Percentiles rank a stretch among this genome's conserved stretches.
Evolutionary conservation across 1,284 basidiomycete genomes (phyloP).

Genomic region (Cutaneotrichosporon dermatis): DNA sequence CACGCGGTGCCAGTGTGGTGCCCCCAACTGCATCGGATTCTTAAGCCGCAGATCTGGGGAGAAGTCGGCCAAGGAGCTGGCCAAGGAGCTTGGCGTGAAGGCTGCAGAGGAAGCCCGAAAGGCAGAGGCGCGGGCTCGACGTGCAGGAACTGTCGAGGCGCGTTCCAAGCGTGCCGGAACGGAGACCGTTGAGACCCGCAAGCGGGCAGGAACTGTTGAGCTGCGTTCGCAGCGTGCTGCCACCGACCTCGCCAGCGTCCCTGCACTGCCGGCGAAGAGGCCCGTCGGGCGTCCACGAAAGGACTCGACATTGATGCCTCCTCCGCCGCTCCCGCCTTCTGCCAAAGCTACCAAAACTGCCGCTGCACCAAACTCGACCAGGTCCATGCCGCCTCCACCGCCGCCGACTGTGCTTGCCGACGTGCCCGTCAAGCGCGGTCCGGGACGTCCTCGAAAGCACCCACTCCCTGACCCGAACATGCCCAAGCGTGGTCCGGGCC

Average conservation of each 20-base stretch:
- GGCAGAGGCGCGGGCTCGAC: background rate
- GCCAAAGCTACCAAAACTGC: background rate
- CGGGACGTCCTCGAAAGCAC: conserved; percentile 16
- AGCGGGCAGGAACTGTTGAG: too few species aligned
- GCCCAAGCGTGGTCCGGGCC: conserved; percentile 2
- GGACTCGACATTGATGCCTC: background rate
- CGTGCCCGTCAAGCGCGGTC: conserved; percentile 1
- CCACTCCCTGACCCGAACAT: conserved; percentile 11
- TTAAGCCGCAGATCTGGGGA: conserved; percentile 42
- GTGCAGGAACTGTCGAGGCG: background rate
- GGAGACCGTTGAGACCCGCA: too few species aligned
- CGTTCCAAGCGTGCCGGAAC: background rate
- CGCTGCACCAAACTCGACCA: background rate
- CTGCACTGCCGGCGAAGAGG: background rate
- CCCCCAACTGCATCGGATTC: conserved; percentile 44
- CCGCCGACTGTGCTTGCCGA: background rate
- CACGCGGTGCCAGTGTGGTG: conserved; percentile 47
- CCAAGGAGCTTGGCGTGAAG: conserved; percentile 16
- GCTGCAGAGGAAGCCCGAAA: background rate
- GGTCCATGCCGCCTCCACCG: background rate
- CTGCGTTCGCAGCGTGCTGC: too few species aligned
- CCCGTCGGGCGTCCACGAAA: background rate
- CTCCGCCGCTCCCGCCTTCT: background rate
- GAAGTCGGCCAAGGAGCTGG: conserved; percentile 26
- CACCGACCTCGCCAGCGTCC: too few species aligned